These are phyloP conservation scores for Trypanosoma scelopori DNA, from an alignment of 208 protist species.

Conservation along the genomic window DNA sequence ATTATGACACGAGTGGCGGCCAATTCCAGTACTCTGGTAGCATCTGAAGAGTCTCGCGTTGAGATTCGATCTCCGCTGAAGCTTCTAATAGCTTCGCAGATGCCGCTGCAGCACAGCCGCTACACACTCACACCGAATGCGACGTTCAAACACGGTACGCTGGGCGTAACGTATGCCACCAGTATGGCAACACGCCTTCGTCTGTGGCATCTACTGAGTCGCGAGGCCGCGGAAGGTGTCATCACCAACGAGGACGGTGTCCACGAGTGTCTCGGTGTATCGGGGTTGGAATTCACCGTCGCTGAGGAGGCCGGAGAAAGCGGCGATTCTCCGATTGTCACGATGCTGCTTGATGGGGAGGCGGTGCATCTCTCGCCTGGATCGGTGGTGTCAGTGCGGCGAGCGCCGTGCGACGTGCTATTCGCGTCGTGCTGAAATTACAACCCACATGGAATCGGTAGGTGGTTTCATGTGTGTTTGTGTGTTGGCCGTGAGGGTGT, in stretches of 20 bases:
- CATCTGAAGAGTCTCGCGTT: background rate
- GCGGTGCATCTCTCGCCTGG: constrained; percentile 42
- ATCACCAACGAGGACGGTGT: constrained; percentile 86
- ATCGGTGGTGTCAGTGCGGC: constrained; percentile 41
- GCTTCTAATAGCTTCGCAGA: constrained; percentile 66
- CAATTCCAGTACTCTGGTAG: no score
- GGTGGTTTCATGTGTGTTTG: background rate
- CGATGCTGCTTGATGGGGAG: constrained; percentile 71
- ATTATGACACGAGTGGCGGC: constrained; percentile 13
- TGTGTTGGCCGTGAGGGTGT: constrained; percentile 34
- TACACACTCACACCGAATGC: constrained; percentile 74
- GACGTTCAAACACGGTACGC: constrained; percentile 38
- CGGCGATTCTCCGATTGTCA: constrained; percentile 15
- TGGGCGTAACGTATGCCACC: constrained; percentile 58
- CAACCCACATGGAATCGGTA: background rate
- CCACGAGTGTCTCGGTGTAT: constrained; percentile 33
- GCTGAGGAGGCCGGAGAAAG: background rate
- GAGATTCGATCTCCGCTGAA: constrained; percentile 30
- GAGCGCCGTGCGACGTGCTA: constrained; percentile 17
- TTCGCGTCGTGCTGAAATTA: constrained; percentile 21
- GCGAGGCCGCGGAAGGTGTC: constrained; percentile 58
- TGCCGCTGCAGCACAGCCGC: constrained; percentile 67
- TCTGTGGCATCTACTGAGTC: constrained; percentile 77
- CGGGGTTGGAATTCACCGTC: constrained; percentile 39
- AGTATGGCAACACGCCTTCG: constrained; percentile 54